phyloP scores from a whole-genome alignment of 306 rosid genomes.

The Quercus engelmannii region DNA sequence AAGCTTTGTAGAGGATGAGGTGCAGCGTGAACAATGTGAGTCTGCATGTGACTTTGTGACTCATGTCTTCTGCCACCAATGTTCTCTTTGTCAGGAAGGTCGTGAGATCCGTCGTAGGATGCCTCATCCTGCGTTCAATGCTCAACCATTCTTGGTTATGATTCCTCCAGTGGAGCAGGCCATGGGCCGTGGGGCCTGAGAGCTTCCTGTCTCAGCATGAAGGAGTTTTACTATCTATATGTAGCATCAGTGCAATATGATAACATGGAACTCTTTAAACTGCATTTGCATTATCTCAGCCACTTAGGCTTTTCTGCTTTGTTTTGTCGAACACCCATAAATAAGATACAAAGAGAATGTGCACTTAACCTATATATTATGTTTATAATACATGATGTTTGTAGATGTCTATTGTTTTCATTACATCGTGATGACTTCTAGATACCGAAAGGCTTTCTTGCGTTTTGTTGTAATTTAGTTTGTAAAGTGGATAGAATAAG shows the following conservation, averaged over 20 bases:
- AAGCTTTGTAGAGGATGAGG: constrained; percentile 61
- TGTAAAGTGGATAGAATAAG: too few species aligned
- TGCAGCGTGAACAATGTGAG: constrained; percentile 74
- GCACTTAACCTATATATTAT: neutral
- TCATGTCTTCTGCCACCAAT: constrained; percentile 78
- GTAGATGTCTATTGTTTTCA: neutral
- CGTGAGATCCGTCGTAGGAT: constrained; percentile 91
- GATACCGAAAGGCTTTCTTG: too few species aligned
- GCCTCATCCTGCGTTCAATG: constrained; percentile 89
- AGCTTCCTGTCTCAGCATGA: neutral
- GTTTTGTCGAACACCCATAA: neutral
- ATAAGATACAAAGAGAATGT: neutral
- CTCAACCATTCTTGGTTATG: constrained; percentile 74
- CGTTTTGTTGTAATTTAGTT: too few species aligned
- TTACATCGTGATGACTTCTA: too few species aligned
- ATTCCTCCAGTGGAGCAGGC: constrained; percentile 83
- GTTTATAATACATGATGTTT: neutral
- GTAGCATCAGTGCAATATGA: constrained; percentile 1
- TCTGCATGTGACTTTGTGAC: constrained; percentile 72
- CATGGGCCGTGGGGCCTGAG: constrained; percentile 76
- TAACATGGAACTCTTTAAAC: neutral
- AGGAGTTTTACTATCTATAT: constrained; percentile 11
- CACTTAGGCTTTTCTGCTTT: neutral
- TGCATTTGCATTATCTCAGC: neutral
- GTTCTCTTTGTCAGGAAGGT: constrained; percentile 96